These are phyloP conservation scores for Chloropicon primus DNA, from an alignment of 139 green algal genomes.

Conservation along the genomic window DNA sequence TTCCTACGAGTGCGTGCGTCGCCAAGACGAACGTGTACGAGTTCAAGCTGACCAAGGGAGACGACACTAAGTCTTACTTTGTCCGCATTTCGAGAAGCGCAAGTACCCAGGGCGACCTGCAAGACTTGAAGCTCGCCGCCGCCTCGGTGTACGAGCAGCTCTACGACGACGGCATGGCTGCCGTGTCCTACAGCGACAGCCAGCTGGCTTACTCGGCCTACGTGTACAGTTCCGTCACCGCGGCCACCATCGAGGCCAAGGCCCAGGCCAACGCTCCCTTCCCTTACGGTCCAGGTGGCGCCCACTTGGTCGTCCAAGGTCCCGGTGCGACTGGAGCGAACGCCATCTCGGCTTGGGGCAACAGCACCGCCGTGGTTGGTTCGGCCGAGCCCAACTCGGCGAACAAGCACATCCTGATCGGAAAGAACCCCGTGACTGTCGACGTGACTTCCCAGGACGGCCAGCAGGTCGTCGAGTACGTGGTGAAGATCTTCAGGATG, in stretches of 20 bases:
- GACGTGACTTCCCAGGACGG: neutral
- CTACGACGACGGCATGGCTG: neutral
- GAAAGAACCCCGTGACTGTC: neutral
- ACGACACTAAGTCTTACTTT: neutral
- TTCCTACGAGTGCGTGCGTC: neutral
- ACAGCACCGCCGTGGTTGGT: neutral
- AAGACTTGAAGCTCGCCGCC: neutral
- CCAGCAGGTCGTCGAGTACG: neutral
- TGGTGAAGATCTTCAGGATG: neutral
- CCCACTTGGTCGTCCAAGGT: neutral
- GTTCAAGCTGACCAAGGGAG: neutral
- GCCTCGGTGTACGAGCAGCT: neutral
- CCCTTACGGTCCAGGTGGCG: neutral
- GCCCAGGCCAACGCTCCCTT: neutral
- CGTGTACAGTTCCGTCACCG: neutral
- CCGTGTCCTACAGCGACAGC: neutral
- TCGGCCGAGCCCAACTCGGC: neutral
- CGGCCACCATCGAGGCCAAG: neutral
- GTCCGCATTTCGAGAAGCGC: neutral
- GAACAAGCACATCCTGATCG: neutral
- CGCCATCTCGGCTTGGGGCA: neutral
- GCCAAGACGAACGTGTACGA: neutral
- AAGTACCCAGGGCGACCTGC: neutral
- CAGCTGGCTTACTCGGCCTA: neutral
- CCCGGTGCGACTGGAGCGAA: neutral